Percentiles rank a stretch among this genome's conserved stretches.
phyloP scores from a whole-genome alignment of 1,284 basidiomycete genomes.

The Cutaneotrichosporon sp. region DNA sequence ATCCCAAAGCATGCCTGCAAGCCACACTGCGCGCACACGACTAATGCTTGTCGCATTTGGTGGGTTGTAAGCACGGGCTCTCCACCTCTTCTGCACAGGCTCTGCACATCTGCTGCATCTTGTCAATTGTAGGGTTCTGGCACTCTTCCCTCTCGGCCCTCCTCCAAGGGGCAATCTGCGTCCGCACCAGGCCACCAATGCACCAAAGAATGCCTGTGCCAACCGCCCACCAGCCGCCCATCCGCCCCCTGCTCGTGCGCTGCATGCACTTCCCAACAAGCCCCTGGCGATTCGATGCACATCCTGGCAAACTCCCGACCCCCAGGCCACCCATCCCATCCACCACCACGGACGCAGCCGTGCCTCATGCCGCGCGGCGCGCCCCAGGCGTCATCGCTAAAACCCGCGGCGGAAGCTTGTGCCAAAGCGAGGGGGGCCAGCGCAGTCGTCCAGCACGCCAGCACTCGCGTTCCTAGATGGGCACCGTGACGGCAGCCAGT shows the following conservation, averaged over 20 bases:
- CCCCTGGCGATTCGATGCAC: background rate
- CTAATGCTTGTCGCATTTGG: too few species aligned
- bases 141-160: too few species aligned
- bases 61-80: too few species aligned
- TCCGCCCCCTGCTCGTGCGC: background rate
- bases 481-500: background rate
- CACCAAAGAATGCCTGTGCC: background rate
- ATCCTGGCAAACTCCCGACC: too few species aligned
- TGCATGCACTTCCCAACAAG: background rate
- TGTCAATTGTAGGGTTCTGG: too few species aligned
- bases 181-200: background rate
- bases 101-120: too few species aligned
- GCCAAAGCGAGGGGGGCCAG: background rate
- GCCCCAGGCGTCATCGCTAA: background rate
- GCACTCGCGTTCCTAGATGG: background rate
- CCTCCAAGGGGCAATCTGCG: too few species aligned
- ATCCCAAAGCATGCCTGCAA: too few species aligned
- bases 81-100: too few species aligned
- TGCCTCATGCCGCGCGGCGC: background rate
- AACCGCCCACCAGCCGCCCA: background rate
- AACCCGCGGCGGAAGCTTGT: slow-evolving; percentile 9
- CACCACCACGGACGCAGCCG: background rate
- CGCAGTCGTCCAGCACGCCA: too few species aligned
- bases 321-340: background rate
- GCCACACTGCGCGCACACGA: too few species aligned